phyloP scores from a whole-genome alignment of 1,139 yeast genomes.

The Geotrichum aggregatum region DNA sequence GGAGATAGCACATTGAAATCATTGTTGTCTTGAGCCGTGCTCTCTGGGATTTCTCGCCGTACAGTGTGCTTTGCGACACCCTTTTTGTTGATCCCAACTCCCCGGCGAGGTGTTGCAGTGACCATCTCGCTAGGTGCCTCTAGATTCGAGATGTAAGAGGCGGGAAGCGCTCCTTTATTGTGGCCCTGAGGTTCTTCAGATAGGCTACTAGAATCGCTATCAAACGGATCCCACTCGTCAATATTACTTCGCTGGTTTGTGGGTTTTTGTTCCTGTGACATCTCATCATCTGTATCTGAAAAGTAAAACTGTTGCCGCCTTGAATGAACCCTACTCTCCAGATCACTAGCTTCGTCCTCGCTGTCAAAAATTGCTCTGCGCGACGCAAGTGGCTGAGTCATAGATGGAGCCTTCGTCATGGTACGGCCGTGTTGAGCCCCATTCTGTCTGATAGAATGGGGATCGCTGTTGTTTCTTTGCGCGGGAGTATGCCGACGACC shows the following conservation, averaged over 20 bases:
- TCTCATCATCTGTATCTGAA: constrained; percentile 9
- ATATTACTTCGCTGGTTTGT: neutral
- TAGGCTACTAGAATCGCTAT: neutral
- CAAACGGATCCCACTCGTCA: constrained; percentile 13
- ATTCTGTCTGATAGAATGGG: neutral
- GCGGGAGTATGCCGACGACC: neutral
- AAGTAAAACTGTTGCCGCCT: constrained; percentile 9
- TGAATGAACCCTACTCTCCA: neutral
- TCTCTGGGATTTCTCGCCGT: constrained; percentile 1
- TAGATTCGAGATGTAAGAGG: constrained; percentile 7
- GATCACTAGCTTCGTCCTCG: constrained; percentile 13
- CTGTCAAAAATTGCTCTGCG: constrained; percentile 9
- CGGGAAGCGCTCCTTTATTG: constrained; percentile 11
- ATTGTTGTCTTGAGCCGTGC: neutral
- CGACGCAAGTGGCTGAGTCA: neutral
- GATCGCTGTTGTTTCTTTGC: neutral
- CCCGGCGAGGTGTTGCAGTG: constrained; percentile 1
- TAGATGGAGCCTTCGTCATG: neutral
- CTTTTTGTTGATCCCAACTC: constrained; percentile 9
- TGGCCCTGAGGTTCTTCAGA: neutral
- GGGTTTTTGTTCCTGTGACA: neutral
- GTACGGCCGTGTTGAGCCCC: neutral
- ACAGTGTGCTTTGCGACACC: constrained; percentile 3
- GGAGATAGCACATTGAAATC: neutral
- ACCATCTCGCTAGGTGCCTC: neutral